Evolutionary conservation across 768 basidiomycete species (phyloP).

Genomic region (Punctularia strigosozonata): DNA sequence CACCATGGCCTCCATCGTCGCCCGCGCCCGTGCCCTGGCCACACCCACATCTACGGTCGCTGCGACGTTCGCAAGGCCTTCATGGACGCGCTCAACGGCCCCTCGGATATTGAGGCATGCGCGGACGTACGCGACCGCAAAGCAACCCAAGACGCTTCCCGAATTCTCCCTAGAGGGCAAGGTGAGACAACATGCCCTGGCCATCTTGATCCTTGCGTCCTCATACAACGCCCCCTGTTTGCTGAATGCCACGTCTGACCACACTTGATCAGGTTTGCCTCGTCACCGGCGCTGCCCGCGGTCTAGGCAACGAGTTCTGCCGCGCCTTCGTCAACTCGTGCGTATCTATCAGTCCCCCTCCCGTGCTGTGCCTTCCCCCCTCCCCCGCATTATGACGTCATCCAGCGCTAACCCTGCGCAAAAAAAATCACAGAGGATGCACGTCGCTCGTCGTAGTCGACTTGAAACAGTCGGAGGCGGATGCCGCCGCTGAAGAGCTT

Average conservation of each 20-base stretch:
- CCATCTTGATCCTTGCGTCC: too few species aligned
- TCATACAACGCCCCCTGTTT: too few species aligned
- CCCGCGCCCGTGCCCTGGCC: too few species aligned
- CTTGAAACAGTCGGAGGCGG: constrained; percentile 58
- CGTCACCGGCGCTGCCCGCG: constrained; percentile 88
- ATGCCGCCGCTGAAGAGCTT: constrained; percentile 60
- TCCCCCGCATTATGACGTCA: too few species aligned
- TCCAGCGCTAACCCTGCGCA: too few species aligned
- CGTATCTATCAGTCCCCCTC: constrained; percentile 12
- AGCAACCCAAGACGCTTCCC: constrained; percentile 41
- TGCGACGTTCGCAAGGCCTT: too few species aligned
- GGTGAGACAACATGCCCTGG: too few species aligned
- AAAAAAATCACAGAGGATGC: constrained; percentile 64
- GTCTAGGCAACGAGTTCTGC: constrained; percentile 85
- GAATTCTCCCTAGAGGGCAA: constrained; percentile 73
- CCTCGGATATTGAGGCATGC: too few species aligned
- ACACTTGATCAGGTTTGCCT: constrained; percentile 56
- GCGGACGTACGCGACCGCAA: too few species aligned
- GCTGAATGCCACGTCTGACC: background rate
- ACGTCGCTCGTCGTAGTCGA: constrained; percentile 74
- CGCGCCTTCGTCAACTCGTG: constrained; percentile 82
- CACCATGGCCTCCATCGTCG: too few species aligned
- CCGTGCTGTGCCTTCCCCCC: background rate
- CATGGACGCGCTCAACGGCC: too few species aligned
- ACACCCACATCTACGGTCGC: too few species aligned